A percentile compares a stretch with the other conserved stretches of the same genome.
Evolutionary conservation across 1,284 basidiomycete genomes (phyloP).

Genomic region (Pseudozyma sp.): DNA sequence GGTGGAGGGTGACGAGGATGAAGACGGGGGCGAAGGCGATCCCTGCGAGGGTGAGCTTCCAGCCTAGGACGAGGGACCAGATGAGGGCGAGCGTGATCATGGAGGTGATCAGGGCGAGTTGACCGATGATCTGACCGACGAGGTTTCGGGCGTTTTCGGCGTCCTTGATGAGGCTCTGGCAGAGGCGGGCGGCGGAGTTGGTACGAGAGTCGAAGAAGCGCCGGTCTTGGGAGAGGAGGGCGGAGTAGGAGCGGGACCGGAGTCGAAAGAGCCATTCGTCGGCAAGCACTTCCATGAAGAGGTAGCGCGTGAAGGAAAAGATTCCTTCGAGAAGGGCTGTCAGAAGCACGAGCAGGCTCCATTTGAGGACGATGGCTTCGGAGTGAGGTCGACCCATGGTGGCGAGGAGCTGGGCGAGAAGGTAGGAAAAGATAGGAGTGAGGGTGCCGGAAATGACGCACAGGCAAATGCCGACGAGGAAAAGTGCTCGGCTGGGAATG

Average conservation of each 20-base stretch:
- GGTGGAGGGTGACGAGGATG: constrained; percentile 78
- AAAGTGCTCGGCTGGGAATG: constrained; percentile 79
- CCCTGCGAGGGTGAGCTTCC: constrained; percentile 93
- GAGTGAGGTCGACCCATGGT: constrained; percentile 75
- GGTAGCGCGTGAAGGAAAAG: constrained; percentile 76
- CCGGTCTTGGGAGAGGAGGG: constrained; percentile 84
- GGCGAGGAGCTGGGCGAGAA: constrained; percentile 84
- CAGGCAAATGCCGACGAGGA: constrained; percentile 76
- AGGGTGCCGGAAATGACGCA: constrained; percentile 78
- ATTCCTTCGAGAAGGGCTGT: constrained; percentile 82
- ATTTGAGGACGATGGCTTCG: constrained; percentile 68
- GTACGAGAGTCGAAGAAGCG: constrained; percentile 84
- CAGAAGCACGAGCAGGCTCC: constrained; percentile 72
- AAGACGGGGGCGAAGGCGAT: constrained; percentile 88
- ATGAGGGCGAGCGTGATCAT: constrained; percentile 86
- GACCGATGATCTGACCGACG: constrained; percentile 80
- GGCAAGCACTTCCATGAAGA: constrained; percentile 74
- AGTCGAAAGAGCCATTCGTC: constrained; percentile 81
- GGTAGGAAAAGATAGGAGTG: constrained; percentile 90
- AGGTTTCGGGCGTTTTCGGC: constrained; percentile 87
- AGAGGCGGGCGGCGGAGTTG: constrained; percentile 76
- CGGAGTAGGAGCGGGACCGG: constrained; percentile 75
- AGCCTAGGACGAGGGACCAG: constrained; percentile 88
- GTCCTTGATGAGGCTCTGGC: constrained; percentile 87
- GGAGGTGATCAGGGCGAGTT: constrained; percentile 76